These are phyloP conservation scores for Sphaerosporella brunnea DNA, from an alignment of 495 filamentous ascomycete genomes.

Conservation along the genomic window DNA sequence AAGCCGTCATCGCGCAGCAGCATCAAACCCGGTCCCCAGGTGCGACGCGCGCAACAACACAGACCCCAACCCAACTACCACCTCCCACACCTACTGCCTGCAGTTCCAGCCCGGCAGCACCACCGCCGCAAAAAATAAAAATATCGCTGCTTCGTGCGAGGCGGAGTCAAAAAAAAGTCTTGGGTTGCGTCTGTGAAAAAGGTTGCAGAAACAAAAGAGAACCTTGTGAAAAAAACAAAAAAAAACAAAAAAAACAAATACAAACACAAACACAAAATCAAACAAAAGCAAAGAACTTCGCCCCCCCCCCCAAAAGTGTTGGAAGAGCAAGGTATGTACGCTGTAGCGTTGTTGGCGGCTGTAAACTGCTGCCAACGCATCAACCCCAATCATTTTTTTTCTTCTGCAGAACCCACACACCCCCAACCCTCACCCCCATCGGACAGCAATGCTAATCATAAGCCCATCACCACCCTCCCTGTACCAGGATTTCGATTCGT, in stretches of 20 bases:
- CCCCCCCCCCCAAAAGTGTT: too few species aligned
- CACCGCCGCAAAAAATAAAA: too few species aligned
- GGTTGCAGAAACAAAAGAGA: background rate
- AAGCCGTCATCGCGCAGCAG: too few species aligned
- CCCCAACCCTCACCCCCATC: background rate
- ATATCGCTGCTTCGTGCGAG: too few species aligned
- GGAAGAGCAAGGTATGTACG: background rate
- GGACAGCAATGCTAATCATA: constrained; percentile 1
- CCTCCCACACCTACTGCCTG: too few species aligned
- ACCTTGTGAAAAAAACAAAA: background rate
- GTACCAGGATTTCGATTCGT: background rate
- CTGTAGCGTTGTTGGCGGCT: constrained; percentile 4
- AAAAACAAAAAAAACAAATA: background rate
- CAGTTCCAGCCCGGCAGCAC: too few species aligned
- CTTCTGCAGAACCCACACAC: background rate
- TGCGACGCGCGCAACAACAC: too few species aligned
- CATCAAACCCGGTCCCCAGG: too few species aligned
- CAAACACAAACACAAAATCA: background rate
- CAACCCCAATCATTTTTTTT: constrained; percentile 6
- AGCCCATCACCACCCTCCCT: background rate
- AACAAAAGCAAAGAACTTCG: too few species aligned
- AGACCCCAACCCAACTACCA: too few species aligned
- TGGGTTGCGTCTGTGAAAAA: background rate
- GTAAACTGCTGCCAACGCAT: constrained; percentile 2
- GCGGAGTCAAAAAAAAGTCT: background rate